Conservation (phyloP, 2,329 filamentous ascomycete species). For the Penicillium brasilianum region DNA sequence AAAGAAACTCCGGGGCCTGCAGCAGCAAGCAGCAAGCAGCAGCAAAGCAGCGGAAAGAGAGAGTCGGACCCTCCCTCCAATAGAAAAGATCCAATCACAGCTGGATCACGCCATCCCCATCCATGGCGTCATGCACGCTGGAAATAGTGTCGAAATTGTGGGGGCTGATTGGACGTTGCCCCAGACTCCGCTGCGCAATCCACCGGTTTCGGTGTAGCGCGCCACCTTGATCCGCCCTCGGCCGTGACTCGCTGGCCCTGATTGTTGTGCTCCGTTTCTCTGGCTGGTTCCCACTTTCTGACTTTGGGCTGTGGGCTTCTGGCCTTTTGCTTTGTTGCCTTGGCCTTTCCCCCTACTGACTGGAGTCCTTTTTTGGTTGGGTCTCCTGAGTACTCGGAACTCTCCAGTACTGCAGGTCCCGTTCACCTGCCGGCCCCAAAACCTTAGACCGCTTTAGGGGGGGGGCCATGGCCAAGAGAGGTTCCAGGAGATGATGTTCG, state of each 20-base stretch:
- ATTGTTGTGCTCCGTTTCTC: not conserved
- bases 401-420: constrained; percentile 19
- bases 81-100: constrained; percentile 27
- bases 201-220: constrained; percentile 34
- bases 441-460: too few species aligned
- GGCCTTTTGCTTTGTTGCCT: not conserved
- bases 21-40: constrained; percentile 3
- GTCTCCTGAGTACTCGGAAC: constrained; percentile 6
- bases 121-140: constrained; percentile 42
- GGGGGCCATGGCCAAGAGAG: not conserved
- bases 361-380: not conserved
- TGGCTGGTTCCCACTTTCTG: too few species aligned
- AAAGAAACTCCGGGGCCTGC: constrained; percentile 29
- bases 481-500: not conserved
- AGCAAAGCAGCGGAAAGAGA: too few species aligned
- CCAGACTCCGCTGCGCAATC: constrained; percentile 33
- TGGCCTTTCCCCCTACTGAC: too few species aligned
- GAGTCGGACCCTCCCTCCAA: not conserved
- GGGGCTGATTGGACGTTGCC: constrained; percentile 29
- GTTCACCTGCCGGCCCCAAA: not conserved
- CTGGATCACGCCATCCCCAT: constrained; percentile 33
- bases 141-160: constrained; percentile 34
- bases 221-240: constrained; percentile 38
- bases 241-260: constrained; percentile 15
- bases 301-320: not conserved